Base-by-base conservation (phyloP, 345 rosid species). In the Theobroma cacao region DNA sequence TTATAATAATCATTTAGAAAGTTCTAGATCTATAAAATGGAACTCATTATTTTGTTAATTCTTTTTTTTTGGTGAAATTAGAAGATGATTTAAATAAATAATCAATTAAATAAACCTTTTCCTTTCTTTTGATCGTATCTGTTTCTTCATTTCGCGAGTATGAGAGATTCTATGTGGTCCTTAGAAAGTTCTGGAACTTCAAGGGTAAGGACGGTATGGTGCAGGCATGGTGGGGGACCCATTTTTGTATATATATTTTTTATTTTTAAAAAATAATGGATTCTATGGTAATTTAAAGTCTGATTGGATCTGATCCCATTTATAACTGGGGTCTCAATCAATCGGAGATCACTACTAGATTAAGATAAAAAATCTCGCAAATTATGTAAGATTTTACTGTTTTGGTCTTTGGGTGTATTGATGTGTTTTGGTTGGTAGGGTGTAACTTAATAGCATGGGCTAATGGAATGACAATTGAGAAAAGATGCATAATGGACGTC, bases 21-120 rank as follows among this genome's bases (percentile, higher is more conserved):
- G 78, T 86, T 89, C 89, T 77, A 79, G 88, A 89, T 34, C 18
- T 48, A 64, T 68, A 7, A 13, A 68, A 43, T 68, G 73, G 72
- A 68, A 43, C 73, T 14, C 31, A 26, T 43, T 43, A 43, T 68
- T 68, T 43, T 43, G 43, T 7, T 34, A 8, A 63, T 63, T 63
- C 6, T n/a, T 55, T n/a, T 33, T 28, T 13, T 7, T 7, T 63
- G 28, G 15, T 63, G 18, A 24, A 68, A 14, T 24, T 7, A 12
- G 8, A 64, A 14, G 50, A 41, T 2, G 36, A 41, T 13, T 43
- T 14, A 7, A 41, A 67, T n/a, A n/a, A 40, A 11, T 4, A 67
- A 67, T n/a, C n/a, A 24, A 67, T 11, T 12, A 43, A 24, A 0
- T 0, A 5, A 13, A 5, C 0, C 18, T 62, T 65, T n/a, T 22